Percentiles rank a stretch among this genome's conserved stretches.
These are phyloP conservation scores for Epichloe baconii DNA, from an alignment of 2,329 filamentous ascomycete genomes.

Conservation along the genomic window DNA sequence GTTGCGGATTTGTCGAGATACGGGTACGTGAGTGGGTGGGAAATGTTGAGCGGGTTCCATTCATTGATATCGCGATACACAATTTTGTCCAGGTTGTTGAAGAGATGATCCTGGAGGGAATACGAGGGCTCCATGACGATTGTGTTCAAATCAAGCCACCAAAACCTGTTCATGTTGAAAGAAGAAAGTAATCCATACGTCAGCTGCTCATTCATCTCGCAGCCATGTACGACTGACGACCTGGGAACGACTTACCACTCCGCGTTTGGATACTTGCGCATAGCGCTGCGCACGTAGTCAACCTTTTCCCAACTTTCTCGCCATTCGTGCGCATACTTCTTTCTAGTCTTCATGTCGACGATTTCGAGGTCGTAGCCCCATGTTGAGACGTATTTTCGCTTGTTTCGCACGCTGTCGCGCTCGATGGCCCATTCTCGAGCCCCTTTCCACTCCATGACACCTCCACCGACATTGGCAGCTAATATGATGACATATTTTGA, in stretches of 20 bases:
- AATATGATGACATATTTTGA: constrained; percentile 89
- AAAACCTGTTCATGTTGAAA: constrained; percentile 63
- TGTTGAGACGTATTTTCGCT: constrained; percentile 69
- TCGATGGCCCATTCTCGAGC: constrained; percentile 97
- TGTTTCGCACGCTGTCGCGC: constrained; percentile 89
- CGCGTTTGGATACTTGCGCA: constrained; percentile 88
- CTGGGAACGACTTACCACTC: constrained; percentile 59
- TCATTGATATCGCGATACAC: constrained; percentile 92
- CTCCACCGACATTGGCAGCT: constrained; percentile 85
- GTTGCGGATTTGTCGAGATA: constrained; percentile 66
- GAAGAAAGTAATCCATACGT: neutral
- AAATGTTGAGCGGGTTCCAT: constrained; percentile 90
- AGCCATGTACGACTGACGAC: too few species aligned
- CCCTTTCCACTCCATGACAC: constrained; percentile 99
- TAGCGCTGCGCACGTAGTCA: constrained; percentile 74
- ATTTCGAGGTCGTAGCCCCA: constrained; percentile 97
- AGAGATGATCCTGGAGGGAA: constrained; percentile 82
- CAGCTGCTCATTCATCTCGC: too few species aligned
- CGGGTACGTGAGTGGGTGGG: constrained; percentile 60
- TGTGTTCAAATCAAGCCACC: constrained; percentile 97
- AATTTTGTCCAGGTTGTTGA: constrained; percentile 60
- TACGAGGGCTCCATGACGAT: constrained; percentile 94
- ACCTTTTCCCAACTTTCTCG: constrained; percentile 99
- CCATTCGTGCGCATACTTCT: constrained; percentile 97
- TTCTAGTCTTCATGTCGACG: constrained; percentile 97